Evolutionary conservation across 345 rosid species (phyloP), one percentile per base, ranked within the genome.

Genomic region (Pugionium dolabratum): DNA sequence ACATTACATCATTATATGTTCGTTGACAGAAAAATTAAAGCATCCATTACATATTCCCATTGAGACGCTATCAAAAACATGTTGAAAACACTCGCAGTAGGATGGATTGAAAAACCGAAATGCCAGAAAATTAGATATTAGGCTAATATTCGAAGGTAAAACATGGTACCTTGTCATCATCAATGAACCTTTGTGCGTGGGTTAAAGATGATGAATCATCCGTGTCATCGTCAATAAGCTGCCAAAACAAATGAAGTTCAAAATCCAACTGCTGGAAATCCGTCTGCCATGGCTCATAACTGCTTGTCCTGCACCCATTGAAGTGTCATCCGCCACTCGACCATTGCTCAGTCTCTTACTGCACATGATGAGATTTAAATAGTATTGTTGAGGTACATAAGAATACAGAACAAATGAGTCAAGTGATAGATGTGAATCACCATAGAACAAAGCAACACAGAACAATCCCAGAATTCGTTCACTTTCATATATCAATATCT

Each of bases 321-420:
- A 50, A 64, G 61, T 65, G 7, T 72, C 71, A 28, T 72, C 71
- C 10, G 54, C 71, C 2, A 58, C 61, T 65, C 66, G 54, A 35
- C 71, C 76, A 65, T 72, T 72, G 74, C 45, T 41, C 33, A 45
- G 11, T 70, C 48, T 46, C 47, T 61, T 61, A 44, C 74, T 70
- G 54, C 67, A 44, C 67, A 70, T 35, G 31, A 52, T 9, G 1
- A 60, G 33, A 57, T 67, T 54, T 30, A 55, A 3, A 8, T 2
- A 32, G 27, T 52, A 2, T 6, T 31, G 33, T 33, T 33, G 11
- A 64, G 50, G 18, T 8, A 25, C 59, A 64, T 9, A 52, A 31
- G 49, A 18, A 58, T 9, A 46, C 42, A 67, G 7, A 39, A 48
- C 35, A 37, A 47, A 9, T 39, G 27, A 47, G 7, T 25, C 0